phyloP scores from a whole-genome alignment of 2,329 filamentous ascomycete species.

The Lachnellula cervina region DNA sequence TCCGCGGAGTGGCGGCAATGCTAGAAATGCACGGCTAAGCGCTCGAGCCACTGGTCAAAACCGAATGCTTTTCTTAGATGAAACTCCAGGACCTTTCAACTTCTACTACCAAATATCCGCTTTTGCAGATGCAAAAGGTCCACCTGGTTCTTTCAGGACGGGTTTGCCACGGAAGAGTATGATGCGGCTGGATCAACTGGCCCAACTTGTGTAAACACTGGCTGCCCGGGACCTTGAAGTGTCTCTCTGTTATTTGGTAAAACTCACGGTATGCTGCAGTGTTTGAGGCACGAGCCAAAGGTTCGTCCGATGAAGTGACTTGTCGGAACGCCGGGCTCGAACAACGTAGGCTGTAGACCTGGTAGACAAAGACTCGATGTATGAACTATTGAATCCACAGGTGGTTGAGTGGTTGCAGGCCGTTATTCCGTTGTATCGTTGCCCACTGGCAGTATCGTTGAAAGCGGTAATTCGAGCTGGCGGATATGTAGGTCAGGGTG shows the following conservation, averaged over 20 bases:
- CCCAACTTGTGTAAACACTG: conserved; percentile 2
- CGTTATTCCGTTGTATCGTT: neutral
- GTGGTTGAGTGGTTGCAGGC: neutral
- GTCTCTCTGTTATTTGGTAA: conserved; percentile 8
- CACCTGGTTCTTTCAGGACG: too few relatives aligned
- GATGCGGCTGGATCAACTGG: neutral
- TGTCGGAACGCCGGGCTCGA: conserved; percentile 6
- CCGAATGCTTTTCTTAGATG: conserved; percentile 13
- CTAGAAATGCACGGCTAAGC: conserved; percentile 25
- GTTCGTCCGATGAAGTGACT: conserved; percentile 28
- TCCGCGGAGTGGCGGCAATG: conserved; percentile 21
- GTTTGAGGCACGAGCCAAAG: conserved; percentile 28
- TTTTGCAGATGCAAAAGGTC: too few relatives aligned
- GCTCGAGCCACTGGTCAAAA: conserved; percentile 21
- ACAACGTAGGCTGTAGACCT: neutral
- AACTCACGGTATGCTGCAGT: conserved; percentile 24
- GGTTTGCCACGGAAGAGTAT: neutral
- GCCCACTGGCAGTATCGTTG: too few relatives aligned
- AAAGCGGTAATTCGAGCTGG: too few relatives aligned
- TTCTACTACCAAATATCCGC: conserved; percentile 3
- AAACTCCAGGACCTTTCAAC: conserved; percentile 13
- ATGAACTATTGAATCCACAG: neutral
- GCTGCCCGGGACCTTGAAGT: neutral
- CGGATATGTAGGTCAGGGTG: too few relatives aligned
- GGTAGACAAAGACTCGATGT: neutral